phyloP scores from a whole-genome alignment of 805 yeast species.

The Jamesozyma gamospora region DNA sequence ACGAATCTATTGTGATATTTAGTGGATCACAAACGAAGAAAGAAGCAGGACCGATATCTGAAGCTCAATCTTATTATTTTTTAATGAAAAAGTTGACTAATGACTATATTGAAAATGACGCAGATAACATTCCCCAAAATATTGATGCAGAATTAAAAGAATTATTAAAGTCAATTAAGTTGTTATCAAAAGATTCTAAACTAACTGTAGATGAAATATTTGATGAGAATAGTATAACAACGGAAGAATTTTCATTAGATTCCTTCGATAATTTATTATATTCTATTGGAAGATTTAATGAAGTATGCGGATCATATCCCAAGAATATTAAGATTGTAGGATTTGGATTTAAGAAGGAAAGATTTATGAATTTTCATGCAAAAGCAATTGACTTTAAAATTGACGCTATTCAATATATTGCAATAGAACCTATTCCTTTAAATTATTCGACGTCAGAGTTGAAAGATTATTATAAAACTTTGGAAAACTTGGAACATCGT shows the following conservation, averaged over 20 bases:
- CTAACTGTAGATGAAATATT: slow-evolving; percentile 12
- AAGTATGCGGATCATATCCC: slow-evolving; percentile 42
- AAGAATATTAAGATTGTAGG: slow-evolving; percentile 48
- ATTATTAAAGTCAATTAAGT: neutral
- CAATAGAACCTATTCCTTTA: slow-evolving; percentile 46
- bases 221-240: slow-evolving; percentile 23
- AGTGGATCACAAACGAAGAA: slow-evolving; percentile 68
- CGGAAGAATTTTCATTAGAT: slow-evolving; percentile 71
- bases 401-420: slow-evolving; percentile 38
- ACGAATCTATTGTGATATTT: slow-evolving; percentile 33
- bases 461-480: slow-evolving; percentile 36
- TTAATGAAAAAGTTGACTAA: slow-evolving; percentile 32
- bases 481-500: slow-evolving; percentile 39
- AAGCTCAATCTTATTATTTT: slow-evolving; percentile 46
- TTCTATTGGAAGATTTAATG: slow-evolving; percentile 45
- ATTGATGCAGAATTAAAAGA: slow-evolving; percentile 6
- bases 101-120: neutral
- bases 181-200: slow-evolving; percentile 3
- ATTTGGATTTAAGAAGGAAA: slow-evolving; percentile 56
- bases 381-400: slow-evolving; percentile 38
- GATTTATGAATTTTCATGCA: slow-evolving; percentile 51
- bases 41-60: slow-evolving; percentile 46
- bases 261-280: slow-evolving; percentile 69
- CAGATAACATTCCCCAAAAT: neutral
- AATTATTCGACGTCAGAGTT: slow-evolving; percentile 18